Base-by-base conservation (phyloP, 306 rosid genomes). In the Sesbania bispinosa region DNA sequence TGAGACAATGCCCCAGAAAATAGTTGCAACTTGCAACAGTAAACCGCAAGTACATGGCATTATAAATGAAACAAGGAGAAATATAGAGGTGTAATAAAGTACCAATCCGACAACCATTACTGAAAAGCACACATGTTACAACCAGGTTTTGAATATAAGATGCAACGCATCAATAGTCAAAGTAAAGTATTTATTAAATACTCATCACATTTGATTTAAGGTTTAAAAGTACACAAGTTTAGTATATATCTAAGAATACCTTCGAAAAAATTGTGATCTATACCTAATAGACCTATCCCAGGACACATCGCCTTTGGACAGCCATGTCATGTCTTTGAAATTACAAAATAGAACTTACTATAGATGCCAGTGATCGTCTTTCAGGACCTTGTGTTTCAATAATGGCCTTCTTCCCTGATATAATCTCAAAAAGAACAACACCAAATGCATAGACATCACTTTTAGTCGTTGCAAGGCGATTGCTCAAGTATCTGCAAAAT, bases 371-470 rank as follows among this genome's bases (percentile, higher is more conserved):
- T 2, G 98, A 85, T 62, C 96, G 98, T 57, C 97, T 87, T 52
- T 93, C 96, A 0, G 93, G 80, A 79, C 90, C 92, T 83, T 93
- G 93, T 2, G 88, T 81, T 61, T 81, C 83, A 73, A 93, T 84
- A 67, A 83, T 89, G 18, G 98, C 98, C 73, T 90, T 96, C 81
- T 61, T 93, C 41, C 98, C 98, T 0, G 96, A 77, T 79, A 93
- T 84, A 74, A 88, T 75, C 87, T 93, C 98, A 32, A 88, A 88
- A 65, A 93, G 90, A 72, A 93, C 96, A 62, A 90, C 92, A 14
- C 98, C 98, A 67, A 84, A 93, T 62, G 98, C 98, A 76, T 90
- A 93, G 55, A 88, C 90, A 81, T 93, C 98, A 51, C 93, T 87
- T 77, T 90, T 93, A 32, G 89, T 62, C 1, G 98, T 88, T 1